Base-by-base conservation (phyloP, 305 asterid genomes). In the Vinca major region DNA sequence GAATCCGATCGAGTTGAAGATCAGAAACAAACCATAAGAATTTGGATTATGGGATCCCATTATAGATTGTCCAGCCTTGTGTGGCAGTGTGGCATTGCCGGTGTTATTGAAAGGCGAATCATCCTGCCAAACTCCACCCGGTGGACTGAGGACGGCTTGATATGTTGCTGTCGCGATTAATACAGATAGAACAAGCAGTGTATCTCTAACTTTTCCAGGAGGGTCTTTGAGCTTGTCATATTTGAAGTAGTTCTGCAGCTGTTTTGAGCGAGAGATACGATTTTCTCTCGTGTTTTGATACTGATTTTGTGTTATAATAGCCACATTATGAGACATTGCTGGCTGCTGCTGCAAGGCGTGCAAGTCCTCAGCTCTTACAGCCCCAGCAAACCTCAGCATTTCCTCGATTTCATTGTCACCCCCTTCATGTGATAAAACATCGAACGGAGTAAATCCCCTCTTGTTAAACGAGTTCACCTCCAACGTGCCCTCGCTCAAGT, bases 81-180 rank as follows among this genome's bases (percentile, higher is more conserved):
- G 62, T 14, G n/a, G 39, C 8, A 2, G 8, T 50, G 45, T 52
- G 33, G 50, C 14, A 21, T 63, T 48, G 13, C 61, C 20, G 48
- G n/a, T 53, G 41, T 8, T 55, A 43, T 69, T 40, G 41, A 37
- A 50, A 45, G 74, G 62, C 66, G 13, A 53, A n/a, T 76, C 84
- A 6, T 86, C 95, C 72, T 86, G 85, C 92, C 95, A 84, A 4
- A 84, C 78, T 7, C 90, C 92, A 1, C 89, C 75, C 12, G 73
- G 73, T 61, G 73, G 76, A 56, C 70, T 71, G 19, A 71, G 57
- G 3, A 66, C 61, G 17, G 67, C 62, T 66, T 76, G 73, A 68
- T 71, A 54, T 11, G 76, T 76, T 47, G 67, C 70, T 19, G 80
- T 62, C n/a, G 80, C 73, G 14, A 71, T 71, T 41, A 76, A 0